Conservation (phyloP, 148 eudicot genomes). For the Rhododendron ferrugineum region DNA sequence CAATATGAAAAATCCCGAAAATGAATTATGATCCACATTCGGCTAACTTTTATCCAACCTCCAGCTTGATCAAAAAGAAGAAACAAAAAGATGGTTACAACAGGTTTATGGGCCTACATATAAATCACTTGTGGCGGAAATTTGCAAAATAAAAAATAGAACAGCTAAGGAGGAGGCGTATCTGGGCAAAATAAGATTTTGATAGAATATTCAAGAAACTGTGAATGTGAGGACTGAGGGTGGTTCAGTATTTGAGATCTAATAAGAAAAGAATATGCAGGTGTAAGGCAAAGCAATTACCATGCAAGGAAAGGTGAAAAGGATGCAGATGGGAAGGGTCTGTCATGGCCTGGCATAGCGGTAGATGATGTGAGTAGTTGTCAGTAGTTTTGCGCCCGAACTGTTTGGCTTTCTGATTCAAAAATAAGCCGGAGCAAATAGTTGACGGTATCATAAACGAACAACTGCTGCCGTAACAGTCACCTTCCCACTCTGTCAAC, state of each 20-base stretch:
- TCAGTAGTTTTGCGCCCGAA: not conserved
- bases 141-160: too few species aligned
- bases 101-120: not conserved
- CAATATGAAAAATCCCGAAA: not conserved
- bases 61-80: not conserved
- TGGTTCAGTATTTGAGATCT: not conserved
- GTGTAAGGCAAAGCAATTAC: slow-evolving; percentile 6
- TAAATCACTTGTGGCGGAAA: not conserved
- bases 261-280: not conserved
- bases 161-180: not conserved
- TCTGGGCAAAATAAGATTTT: not conserved
- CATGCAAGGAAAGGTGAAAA: slow-evolving; percentile 6
- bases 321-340: slow-evolving; percentile 4
- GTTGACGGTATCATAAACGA: not conserved
- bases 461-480: not conserved
- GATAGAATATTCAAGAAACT: not conserved
- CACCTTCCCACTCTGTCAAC: slow-evolving; percentile 19
- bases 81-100: not conserved
- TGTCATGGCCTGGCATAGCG: slow-evolving; percentile 3
- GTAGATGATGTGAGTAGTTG: not conserved
- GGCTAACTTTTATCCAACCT: not conserved
- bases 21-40: not conserved
- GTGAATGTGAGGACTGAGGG: not conserved
- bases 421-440: not conserved
- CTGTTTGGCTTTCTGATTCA: not conserved